Conservation (phyloP, 345 rosid genomes). For the Hypericum perforatum region DNA sequence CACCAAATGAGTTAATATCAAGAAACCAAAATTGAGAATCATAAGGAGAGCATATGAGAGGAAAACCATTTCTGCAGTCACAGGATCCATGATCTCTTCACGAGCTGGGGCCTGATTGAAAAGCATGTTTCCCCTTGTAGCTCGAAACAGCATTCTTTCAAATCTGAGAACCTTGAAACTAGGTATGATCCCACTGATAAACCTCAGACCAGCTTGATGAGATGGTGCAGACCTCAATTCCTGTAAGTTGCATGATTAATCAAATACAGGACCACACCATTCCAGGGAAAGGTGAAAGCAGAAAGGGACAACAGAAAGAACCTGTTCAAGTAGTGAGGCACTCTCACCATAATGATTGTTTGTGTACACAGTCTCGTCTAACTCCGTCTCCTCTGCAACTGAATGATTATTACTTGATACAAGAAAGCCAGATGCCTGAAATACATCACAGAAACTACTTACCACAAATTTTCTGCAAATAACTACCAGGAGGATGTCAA, state of each 20-base stretch:
- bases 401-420: conserved; percentile 61
- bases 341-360: conserved; percentile 39
- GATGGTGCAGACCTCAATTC: conserved; percentile 53
- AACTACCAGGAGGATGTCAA: no score
- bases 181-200: conserved; percentile 78
- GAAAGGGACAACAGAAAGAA: conserved; percentile 21
- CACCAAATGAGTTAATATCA: conserved; percentile 1
- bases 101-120: conserved; percentile 84
- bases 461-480: no score
- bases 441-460: not conserved
- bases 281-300: conserved; percentile 11
- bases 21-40: conserved; percentile 3
- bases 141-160: conserved; percentile 94
- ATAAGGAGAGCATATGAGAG: conserved; percentile 6
- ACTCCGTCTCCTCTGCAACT: conserved; percentile 56
- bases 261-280: conserved; percentile 15
- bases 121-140: conserved; percentile 98
- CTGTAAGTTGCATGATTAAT: conserved; percentile 31
- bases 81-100: conserved; percentile 89
- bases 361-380: conserved; percentile 59
- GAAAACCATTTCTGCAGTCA: conserved; percentile 73
- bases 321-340: conserved; percentile 75
- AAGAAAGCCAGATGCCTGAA: conserved; percentile 79
- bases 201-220: conserved; percentile 72
- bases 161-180: conserved; percentile 59